A percentile compares a stretch with the other conserved stretches of the same genome.
Conservation (phyloP, 2,329 filamentous ascomycete species). For the Atkinsonella texensis region DNA sequence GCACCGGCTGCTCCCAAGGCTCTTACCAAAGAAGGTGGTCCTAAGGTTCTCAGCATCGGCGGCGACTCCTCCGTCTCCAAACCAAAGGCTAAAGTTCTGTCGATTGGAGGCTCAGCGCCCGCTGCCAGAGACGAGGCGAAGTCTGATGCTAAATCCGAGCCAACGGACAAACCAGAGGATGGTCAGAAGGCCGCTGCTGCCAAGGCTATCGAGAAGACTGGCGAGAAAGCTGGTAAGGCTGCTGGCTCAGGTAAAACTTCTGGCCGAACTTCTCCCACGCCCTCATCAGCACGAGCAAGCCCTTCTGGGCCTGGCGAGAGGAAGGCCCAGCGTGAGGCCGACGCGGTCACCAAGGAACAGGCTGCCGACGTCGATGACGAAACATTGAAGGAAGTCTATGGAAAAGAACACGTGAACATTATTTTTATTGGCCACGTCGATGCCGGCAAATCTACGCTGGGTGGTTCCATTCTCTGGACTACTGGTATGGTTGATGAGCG, state of each 20-base stretch:
- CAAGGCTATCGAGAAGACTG: slow-evolving; percentile 88
- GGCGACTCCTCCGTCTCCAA: slow-evolving; percentile 42
- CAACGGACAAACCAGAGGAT: slow-evolving; percentile 45
- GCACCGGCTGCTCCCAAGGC: slow-evolving; percentile 23
- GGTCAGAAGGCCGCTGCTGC: slow-evolving; percentile 74
- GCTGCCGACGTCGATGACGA: slow-evolving; percentile 57
- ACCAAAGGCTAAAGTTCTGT: slow-evolving; percentile 36
- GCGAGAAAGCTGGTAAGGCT: slow-evolving; percentile 42
- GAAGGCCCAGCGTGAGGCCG: slow-evolving; percentile 51
- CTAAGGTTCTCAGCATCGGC: slow-evolving; percentile 61
- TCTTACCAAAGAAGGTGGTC: slow-evolving; percentile 40
- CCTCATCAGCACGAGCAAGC: slow-evolving; percentile 74
- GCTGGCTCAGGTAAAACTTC: slow-evolving; percentile 31
- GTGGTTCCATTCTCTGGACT: slow-evolving; percentile 81
- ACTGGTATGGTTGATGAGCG: slow-evolving; percentile 99
- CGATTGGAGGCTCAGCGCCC: slow-evolving; percentile 25
- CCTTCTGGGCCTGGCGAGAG: slow-evolving; percentile 48
- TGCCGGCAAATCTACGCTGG: slow-evolving; percentile 92
- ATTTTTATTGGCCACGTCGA: slow-evolving; percentile 98
- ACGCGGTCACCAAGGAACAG: slow-evolving; percentile 76
- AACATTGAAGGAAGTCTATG: slow-evolving; percentile 88
- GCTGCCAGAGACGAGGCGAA: slow-evolving; percentile 29
- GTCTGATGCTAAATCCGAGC: slow-evolving; percentile 38
- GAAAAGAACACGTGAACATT: slow-evolving; percentile 86
- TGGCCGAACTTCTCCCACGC: slow-evolving; percentile 69